Evolutionary conservation across 139 green algal species (phyloP).

Genomic region (Spirogloea muscicola): DNA sequence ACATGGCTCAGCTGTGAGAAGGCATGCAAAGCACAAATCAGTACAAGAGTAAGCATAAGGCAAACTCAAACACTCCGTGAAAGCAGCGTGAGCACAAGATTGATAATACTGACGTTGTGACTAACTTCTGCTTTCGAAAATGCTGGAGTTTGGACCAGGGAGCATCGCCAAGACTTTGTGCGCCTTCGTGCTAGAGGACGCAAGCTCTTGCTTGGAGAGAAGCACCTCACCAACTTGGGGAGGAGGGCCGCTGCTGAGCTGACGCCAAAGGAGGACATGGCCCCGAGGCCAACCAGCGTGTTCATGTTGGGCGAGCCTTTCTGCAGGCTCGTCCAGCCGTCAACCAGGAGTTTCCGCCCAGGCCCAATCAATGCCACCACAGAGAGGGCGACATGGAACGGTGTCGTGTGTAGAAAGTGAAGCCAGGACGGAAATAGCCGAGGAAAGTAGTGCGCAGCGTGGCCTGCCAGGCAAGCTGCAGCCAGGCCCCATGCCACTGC

Average conservation of each 20-base stretch:
- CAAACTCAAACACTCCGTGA: no score
- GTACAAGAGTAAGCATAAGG: no score
- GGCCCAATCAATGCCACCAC: conserved; percentile 74
- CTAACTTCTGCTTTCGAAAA: no score
- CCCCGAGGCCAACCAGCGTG: conserved; percentile 89
- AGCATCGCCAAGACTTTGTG: no score
- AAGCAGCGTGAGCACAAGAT: no score
- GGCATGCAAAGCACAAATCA: no score
- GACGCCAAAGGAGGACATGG: conserved; percentile 77
- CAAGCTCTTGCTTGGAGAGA: not conserved
- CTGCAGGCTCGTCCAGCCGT: conserved; percentile 64
- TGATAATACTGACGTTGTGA: no score
- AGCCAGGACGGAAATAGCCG: conserved; percentile 16
- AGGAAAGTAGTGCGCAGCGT: conserved; percentile 31
- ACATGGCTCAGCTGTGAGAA: no score
- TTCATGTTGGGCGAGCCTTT: conserved; percentile 91
- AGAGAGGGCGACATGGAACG: conserved; percentile 69
- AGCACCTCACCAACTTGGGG: conserved; percentile 55
- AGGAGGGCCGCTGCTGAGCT: conserved; percentile 69
- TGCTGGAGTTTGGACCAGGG: no score
- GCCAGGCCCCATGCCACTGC: conserved; percentile 33
- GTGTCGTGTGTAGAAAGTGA: conserved; percentile 59
- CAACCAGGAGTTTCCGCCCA: conserved; percentile 67
- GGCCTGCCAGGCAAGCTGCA: conserved; percentile 22
- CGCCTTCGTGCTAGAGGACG: not conserved